phyloP scores from a whole-genome alignment of 768 basidiomycete species.

The Lactifluus pinguis region DNA sequence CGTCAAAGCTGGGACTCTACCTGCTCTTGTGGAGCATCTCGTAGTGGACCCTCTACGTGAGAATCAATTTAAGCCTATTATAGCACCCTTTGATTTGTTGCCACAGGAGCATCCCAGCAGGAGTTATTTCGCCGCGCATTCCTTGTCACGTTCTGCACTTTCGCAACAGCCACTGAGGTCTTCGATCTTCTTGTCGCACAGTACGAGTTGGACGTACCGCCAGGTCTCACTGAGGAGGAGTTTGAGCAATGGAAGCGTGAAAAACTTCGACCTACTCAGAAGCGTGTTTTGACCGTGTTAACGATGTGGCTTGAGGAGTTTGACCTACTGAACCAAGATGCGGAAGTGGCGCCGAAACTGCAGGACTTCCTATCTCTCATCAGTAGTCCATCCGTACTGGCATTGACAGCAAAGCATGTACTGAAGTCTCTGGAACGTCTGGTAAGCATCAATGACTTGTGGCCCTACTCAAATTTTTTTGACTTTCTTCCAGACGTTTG shows the following conservation, averaged over 20 bases:
- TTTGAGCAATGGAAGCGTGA: constrained; percentile 56
- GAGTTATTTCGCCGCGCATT: constrained; percentile 50
- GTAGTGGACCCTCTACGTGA: constrained; percentile 52
- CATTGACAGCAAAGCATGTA: constrained; percentile 39
- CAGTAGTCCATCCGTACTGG: constrained; percentile 32
- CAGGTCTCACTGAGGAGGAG: constrained; percentile 39
- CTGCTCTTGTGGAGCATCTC: constrained; percentile 63
- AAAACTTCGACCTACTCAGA: constrained; percentile 53
- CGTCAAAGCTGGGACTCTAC: constrained; percentile 59
- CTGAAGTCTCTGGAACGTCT: constrained; percentile 44
- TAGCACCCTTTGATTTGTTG: neutral
- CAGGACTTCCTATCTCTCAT: constrained; percentile 44
- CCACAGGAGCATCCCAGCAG: constrained; percentile 21
- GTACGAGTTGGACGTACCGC: constrained; percentile 45
- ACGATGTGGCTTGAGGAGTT: constrained; percentile 55
- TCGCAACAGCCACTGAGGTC: constrained; percentile 57
- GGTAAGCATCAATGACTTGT: constrained; percentile 31
- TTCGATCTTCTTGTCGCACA: constrained; percentile 60
- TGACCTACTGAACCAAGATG: constrained; percentile 54
- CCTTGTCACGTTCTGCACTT: constrained; percentile 76
- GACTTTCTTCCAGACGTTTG: constrained; percentile 13
- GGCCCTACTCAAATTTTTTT: neutral
- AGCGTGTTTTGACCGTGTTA: constrained; percentile 48
- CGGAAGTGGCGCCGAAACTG: constrained; percentile 46
- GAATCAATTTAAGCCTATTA: constrained; percentile 24